Evolutionary conservation across 1,284 basidiomycete species (phyloP), one percentile per base, ranked within the genome.

Genomic region (Trametes versicolor): DNA sequence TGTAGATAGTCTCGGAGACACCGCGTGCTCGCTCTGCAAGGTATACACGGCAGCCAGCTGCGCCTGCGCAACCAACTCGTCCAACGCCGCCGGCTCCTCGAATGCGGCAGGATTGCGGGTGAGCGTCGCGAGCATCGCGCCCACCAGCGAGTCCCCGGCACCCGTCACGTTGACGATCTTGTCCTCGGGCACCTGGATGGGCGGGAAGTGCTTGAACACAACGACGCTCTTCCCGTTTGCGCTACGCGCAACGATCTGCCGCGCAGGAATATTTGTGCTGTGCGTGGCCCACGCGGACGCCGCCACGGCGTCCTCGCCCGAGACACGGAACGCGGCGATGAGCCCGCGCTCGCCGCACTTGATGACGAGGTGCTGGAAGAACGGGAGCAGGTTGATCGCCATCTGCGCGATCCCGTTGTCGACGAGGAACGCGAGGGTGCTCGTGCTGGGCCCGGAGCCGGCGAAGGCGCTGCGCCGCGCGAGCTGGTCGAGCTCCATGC

Each of bases 71-170:
- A 94, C 78, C 2, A 81, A 73, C 17, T 72, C 70, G 1, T 80
- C 78, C 62, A 93, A 70, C 4, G 76, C 70, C 12, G 70, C 65
- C 17, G 84, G 83, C 63, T 80, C 75, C n/a, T 79, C 75, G 65
- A 92, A 87, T 10, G 79, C 73, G 12, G 69, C 69, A 17, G 81
- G 83, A 50, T 82, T 74, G 25, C 80, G 76, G 5, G 83, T 77
- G 15, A 94, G 74, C 25, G 79, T 76, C 0, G 91, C 88, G 21
- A 93, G 77, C 23, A 96, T 73, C 0, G 90, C 85, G 9, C 95
- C 95, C 4, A 94, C 94, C 23, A 97, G 85, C 2, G 94, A 90
- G 77, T 98, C 96, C 0, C 96, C 96, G 1, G 94, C 96, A 3
- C 96, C 96, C 0, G 96, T 98, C 12, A 95, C 93, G 71, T 91